A percentile compares a stretch with the other conserved stretches of the same genome.
Conservation (phyloP, 176 grass and related monocot genomes). For the Paspalum notatum region DNA sequence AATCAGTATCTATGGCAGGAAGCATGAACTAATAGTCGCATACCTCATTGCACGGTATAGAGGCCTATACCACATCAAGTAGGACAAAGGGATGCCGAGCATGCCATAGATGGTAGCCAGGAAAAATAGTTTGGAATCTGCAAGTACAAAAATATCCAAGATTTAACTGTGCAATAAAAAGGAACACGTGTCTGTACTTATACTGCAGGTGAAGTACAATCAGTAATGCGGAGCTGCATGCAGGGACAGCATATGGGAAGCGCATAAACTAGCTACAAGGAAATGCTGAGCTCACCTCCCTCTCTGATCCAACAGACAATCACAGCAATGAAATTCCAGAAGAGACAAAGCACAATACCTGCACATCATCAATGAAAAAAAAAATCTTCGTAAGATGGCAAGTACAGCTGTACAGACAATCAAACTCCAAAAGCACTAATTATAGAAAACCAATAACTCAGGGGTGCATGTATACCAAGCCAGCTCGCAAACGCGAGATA, state of each 20-base stretch:
- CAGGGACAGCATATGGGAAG: background rate
- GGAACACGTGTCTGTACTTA: background rate
- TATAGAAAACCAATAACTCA: background rate
- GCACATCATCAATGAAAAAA: conserved; percentile 40
- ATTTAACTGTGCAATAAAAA: conserved; percentile 17
- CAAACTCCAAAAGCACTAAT: conserved; percentile 8
- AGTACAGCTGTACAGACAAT: conserved; percentile 14
- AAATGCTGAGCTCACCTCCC: conserved; percentile 64
- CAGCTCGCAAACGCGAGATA: conserved; percentile 90
- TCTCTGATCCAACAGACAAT: conserved; percentile 94
- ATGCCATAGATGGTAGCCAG: conserved; percentile 89
- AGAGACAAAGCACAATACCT: conserved; percentile 90
- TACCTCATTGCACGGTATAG: conserved; percentile 97
- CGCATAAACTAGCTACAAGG: conserved; percentile 24
- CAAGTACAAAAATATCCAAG: conserved; percentile 17
- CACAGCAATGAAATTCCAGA: conserved; percentile 89
- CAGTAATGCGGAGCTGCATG: background rate
- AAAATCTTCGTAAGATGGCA: background rate
- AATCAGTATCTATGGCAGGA: conserved; percentile 10
- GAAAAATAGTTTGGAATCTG: conserved; percentile 93
- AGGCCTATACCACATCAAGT: conserved; percentile 95
- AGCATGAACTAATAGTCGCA: background rate
- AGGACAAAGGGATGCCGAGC: conserved; percentile 82
- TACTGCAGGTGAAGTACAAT: conserved; percentile 21
- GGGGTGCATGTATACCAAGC: conserved; percentile 54